Base-by-base conservation (phyloP, 306 rosid genomes). In the Trifolium fragiferum region DNA sequence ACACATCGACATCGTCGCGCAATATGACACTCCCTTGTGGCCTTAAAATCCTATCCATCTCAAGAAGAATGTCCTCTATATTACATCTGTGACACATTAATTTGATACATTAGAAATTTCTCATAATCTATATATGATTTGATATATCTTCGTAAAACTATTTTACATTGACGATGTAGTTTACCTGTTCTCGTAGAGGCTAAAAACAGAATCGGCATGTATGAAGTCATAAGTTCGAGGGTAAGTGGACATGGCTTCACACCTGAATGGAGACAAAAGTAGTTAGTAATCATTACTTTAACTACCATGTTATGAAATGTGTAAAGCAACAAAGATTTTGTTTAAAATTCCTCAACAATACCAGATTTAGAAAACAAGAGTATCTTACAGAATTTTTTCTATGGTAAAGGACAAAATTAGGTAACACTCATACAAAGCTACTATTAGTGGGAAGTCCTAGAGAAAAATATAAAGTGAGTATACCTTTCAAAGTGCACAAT, bases 241-340 rank as follows among this genome's bases (percentile, higher is more conserved):
- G 40, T 92, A 94, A 5, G 96, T 94, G 10, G 99, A 92, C 96
- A 92, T 92, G 30, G 99, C 96, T 83, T 94, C 99, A 67, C 99
- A 92, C 97, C 97, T 93, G 78, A 58, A 14, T 62, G 8, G 10
- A 51, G 46, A 76, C 77, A 81, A 76, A 63, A 71, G 50, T 72
- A 33, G 78, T 76, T 73, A 55, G 50, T 43, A 21, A 16, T 2
- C 8, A 9, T 18, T 18, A 68, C 66, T 6, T 80, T 8, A 80
- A 62, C 82, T 5, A 25, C 76, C 70, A 55, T 66, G 75, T 57
- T 64, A 61, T 55, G 72, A 58, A 82, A 76, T 10, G 66, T 33
- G 25, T n/a, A 38, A 4, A 19, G 12, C 7, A 38, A 7, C 70
- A 69, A 19, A 50, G 33, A 9, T 58, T 55, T 60, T 14, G 61